These are phyloP conservation scores for Coffea eugenioides DNA, from an alignment of 257 asterid genomes.

Conservation along the genomic window DNA sequence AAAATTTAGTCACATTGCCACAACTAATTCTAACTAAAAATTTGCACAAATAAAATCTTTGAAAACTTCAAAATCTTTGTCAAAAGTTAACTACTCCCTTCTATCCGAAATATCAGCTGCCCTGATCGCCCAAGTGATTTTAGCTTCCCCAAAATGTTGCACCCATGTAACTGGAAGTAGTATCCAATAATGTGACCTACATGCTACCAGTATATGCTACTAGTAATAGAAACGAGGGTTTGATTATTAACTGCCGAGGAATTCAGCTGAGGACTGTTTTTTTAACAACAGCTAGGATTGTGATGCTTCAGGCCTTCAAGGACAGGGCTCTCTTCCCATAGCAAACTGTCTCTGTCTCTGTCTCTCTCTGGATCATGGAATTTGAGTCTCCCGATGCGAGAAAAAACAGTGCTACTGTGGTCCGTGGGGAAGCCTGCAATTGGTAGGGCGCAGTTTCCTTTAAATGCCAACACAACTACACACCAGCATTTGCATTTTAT, in stretches of 20 bases:
- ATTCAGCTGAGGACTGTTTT: not conserved
- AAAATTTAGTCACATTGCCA: not conserved
- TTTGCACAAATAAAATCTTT: not conserved
- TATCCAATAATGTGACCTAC: too few species aligned
- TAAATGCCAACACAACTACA: too few species aligned
- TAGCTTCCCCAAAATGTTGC: not conserved
- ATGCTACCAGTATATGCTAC: not conserved
- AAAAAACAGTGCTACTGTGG: slow-evolving; percentile 16
- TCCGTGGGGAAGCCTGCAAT: not conserved
- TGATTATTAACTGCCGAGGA: slow-evolving; percentile 3
- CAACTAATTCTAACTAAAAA: not conserved
- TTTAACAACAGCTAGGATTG: slow-evolving; percentile 21
- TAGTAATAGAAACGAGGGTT: not conserved
- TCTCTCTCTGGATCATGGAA: slow-evolving; percentile 49
- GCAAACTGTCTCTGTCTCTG: slow-evolving; percentile 15
- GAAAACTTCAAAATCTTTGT: not conserved
- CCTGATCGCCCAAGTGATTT: not conserved
- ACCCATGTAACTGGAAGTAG: too few species aligned
- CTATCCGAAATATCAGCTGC: not conserved
- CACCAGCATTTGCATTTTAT: too few species aligned
- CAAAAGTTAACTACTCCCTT: not conserved
- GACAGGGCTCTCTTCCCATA: slow-evolving; percentile 17
- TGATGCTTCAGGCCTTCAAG: slow-evolving; percentile 1
- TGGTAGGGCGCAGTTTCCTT: too few species aligned
- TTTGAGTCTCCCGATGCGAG: slow-evolving; percentile 57